Conservation (phyloP, 192 early-diverging fungal species). For the Coemansia sp. region DNA sequence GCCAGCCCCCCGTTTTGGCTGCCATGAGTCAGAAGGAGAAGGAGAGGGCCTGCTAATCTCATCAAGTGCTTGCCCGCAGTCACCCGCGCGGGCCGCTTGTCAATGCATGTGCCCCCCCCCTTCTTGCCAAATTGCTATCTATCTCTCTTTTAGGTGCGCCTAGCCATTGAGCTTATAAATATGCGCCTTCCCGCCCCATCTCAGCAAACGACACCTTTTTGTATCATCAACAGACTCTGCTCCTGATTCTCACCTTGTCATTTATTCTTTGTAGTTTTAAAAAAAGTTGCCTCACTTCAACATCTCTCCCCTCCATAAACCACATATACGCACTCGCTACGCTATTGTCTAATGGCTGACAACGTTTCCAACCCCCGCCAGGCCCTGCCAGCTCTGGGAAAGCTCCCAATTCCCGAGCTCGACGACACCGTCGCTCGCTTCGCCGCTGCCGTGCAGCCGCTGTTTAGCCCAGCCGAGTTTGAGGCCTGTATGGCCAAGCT, state of each 20-base stretch:
- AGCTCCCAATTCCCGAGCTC: constrained; percentile 59
- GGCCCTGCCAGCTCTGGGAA: constrained; percentile 25
- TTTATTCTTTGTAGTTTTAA: background rate
- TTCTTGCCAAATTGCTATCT: background rate
- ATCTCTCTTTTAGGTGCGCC: background rate
- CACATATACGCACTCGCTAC: background rate
- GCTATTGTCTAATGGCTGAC: constrained; percentile 5
- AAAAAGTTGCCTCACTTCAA: background rate
- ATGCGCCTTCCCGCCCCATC: background rate
- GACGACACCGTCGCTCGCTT: constrained; percentile 56
- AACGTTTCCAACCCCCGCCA: constrained; percentile 13
- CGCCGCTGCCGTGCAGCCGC: constrained; percentile 49
- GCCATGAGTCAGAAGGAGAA: background rate
- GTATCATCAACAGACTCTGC: background rate
- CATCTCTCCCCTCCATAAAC: background rate
- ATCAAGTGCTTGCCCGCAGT: background rate
- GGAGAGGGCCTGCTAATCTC: background rate
- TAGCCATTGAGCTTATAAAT: background rate
- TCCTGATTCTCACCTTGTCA: background rate
- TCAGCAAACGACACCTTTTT: background rate
- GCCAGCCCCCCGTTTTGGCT: background rate
- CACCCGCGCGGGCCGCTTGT: constrained; percentile 1
- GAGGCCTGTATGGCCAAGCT: constrained; percentile 48
- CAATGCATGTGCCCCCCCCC: background rate
- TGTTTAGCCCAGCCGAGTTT: constrained; percentile 54